These are phyloP conservation scores for Globisporangium orthogonon DNA, from an alignment of 352 stramenopile species.

Conservation along the genomic window DNA sequence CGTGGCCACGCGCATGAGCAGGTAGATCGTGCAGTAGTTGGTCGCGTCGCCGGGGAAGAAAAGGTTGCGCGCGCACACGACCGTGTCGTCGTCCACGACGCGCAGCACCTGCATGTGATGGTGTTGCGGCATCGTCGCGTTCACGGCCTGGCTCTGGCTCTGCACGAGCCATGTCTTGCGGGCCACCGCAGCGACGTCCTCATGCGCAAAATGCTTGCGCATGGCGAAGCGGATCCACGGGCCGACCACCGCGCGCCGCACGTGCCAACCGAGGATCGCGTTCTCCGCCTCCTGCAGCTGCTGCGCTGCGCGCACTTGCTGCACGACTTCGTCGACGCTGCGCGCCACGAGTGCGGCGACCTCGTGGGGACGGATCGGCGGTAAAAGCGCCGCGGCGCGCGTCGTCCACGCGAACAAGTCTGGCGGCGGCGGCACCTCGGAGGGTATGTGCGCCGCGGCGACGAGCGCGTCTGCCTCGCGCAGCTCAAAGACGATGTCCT, in stretches of 20 bases:
- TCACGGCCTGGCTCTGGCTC: constrained; percentile 12
- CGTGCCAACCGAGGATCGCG: constrained; percentile 17
- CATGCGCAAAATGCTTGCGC: constrained; percentile 14
- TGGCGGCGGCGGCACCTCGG: not conserved
- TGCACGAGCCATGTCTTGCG: constrained; percentile 15
- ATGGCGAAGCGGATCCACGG: constrained; percentile 18
- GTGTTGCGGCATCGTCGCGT: constrained; percentile 18
- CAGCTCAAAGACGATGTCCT: constrained; percentile 7
- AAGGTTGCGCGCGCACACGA: constrained; percentile 20
- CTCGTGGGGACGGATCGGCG: constrained; percentile 9
- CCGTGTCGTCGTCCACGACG: constrained; percentile 15
- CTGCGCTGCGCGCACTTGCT: constrained; percentile 5
- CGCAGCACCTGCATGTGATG: constrained; percentile 17
- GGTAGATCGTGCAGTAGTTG: constrained; percentile 20
- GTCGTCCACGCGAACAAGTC: constrained; percentile 15
- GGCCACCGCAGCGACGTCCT: constrained; percentile 8
- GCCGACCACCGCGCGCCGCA: constrained; percentile 10
- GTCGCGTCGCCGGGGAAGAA: constrained; percentile 14
- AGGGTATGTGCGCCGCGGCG: not conserved
- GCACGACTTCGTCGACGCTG: constrained; percentile 13
- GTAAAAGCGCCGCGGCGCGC: constrained; percentile 7
- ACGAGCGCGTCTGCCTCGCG: not conserved
- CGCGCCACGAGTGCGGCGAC: constrained; percentile 7
- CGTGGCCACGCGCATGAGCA: constrained; percentile 17
- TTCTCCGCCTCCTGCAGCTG: constrained; percentile 8